Percentiles rank a stretch among this genome's conserved stretches.
Evolutionary conservation across 129 eudicot species (phyloP).

Genomic region (Gnaphalium uliginosum): DNA sequence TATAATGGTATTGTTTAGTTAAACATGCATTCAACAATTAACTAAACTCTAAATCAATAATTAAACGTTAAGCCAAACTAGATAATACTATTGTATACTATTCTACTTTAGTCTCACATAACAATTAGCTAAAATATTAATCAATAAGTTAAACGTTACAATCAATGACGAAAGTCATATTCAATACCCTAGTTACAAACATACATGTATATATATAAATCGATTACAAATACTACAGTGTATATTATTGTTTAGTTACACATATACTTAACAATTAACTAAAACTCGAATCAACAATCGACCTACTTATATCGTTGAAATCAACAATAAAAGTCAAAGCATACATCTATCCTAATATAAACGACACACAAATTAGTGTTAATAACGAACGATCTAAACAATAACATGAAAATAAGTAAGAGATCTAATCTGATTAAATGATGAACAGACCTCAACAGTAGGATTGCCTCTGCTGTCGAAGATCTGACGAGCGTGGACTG

Average conservation of each 20-base stretch:
- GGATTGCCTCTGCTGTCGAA: slow-evolving; percentile 99
- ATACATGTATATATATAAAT: not conserved
- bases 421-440: not conserved
- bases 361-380: not conserved
- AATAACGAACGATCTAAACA: slow-evolving; percentile 17
- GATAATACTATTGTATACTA: not conserved
- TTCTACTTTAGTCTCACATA: not conserved
- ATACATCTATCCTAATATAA: not conserved
- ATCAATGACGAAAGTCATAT: not conserved
- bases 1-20: not conserved
- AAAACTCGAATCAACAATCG: not conserved
- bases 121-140: not conserved
- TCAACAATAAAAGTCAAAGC: slow-evolving; percentile 12
- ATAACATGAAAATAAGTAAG: not conserved
- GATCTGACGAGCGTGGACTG: slow-evolving; percentile 88
- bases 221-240: not conserved
- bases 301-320: not conserved
- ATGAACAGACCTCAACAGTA: slow-evolving; percentile 82
- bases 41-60: not conserved
- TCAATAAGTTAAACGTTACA: not conserved
- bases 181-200: too few relatives aligned
- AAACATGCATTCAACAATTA: not conserved
- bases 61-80: not conserved
- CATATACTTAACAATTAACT: not conserved
- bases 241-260: not conserved